These are phyloP conservation scores for Endocalyx cinctus DNA, from an alignment of 2,329 filamentous ascomycete species.

Conservation along the genomic window DNA sequence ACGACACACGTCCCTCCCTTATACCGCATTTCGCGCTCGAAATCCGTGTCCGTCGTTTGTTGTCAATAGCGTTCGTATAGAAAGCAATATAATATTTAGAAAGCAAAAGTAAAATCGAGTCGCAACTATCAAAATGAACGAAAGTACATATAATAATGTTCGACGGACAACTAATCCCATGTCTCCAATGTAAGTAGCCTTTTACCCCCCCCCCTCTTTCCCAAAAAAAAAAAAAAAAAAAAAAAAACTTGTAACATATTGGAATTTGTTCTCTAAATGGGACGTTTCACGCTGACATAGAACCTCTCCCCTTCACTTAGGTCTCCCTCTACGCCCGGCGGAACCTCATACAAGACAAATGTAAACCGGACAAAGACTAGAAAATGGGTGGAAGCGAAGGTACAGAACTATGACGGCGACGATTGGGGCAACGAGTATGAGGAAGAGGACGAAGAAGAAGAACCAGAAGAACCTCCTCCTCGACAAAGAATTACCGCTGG, in stretches of 20 bases:
- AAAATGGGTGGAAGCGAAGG: slow-evolving; percentile 91
- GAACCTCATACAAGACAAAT: slow-evolving; percentile 66
- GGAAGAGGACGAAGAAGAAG: slow-evolving; percentile 56
- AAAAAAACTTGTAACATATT: too few relatives aligned
- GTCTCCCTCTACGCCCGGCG: slow-evolving; percentile 14
- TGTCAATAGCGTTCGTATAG: too few relatives aligned
- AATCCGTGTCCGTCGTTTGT: too few relatives aligned
- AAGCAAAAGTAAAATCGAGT: too few relatives aligned
- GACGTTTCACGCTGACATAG: not conserved
- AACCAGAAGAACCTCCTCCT: slow-evolving; percentile 37
- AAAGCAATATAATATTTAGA: too few relatives aligned
- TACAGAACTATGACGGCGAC: slow-evolving; percentile 83
- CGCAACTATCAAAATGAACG: slow-evolving; percentile 16
- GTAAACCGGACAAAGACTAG: slow-evolving; percentile 85
- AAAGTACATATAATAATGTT: slow-evolving; percentile 16
- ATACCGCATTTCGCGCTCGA: too few relatives aligned
- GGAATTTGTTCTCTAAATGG: too few relatives aligned
- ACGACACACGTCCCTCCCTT: too few relatives aligned
- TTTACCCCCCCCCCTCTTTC: not conserved
- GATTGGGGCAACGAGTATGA: slow-evolving; percentile 80
- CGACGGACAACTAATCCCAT: slow-evolving; percentile 12
- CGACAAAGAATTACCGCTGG: slow-evolving; percentile 37
- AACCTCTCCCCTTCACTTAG: slow-evolving; percentile 5
- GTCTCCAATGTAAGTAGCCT: slow-evolving; percentile 10
- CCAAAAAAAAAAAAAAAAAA: too few relatives aligned